phyloP scores from a whole-genome alignment of 257 asterid species.

The Fraxinus anomala region DNA sequence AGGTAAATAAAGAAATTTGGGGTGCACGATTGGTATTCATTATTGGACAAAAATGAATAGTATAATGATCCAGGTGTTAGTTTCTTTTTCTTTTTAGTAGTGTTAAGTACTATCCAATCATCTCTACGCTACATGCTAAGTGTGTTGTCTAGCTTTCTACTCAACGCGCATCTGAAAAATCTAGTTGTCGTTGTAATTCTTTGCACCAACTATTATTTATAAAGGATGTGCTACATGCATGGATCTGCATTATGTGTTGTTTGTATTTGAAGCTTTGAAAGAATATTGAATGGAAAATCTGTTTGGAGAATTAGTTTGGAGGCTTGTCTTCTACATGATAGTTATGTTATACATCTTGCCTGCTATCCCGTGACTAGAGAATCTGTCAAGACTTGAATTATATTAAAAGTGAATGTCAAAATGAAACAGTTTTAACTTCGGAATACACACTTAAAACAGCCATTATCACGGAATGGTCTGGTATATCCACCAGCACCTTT shows the following conservation, averaged over 20 bases:
- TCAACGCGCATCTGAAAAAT: not conserved
- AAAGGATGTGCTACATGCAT: not conserved
- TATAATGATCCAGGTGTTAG: not conserved
- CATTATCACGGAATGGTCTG: not conserved
- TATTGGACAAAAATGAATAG: not conserved
- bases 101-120: not conserved
- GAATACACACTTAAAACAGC: not conserved
- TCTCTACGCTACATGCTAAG: not conserved
- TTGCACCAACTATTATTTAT: not conserved
- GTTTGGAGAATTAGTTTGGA: not conserved
- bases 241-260: not conserved
- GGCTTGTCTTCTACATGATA: too few species aligned
- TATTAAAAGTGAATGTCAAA: not conserved
- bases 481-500: not conserved
- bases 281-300: not conserved
- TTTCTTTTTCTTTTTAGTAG: not conserved
- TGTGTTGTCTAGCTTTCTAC: not conserved
- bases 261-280: not conserved
- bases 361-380: not conserved
- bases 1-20: not conserved
- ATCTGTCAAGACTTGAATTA: not conserved
- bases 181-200: not conserved
- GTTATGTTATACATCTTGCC: too few species aligned
- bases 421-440: not conserved
- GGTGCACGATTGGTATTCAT: not conserved